Base-by-base conservation (phyloP, 441 rosid species). In the Gossypium gossypioides region DNA sequence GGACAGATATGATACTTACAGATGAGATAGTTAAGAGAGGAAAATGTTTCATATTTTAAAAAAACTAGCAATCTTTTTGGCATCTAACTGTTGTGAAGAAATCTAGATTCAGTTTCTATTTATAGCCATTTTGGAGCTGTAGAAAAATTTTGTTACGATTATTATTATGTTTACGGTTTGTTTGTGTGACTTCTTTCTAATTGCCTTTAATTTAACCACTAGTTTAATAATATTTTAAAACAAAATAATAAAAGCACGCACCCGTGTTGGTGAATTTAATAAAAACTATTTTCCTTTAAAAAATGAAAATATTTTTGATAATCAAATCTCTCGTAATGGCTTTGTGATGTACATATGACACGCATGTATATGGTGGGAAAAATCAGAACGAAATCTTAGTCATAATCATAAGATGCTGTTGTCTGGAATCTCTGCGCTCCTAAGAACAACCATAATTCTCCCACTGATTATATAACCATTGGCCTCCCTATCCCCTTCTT, bases 381-480 rank as follows among this genome's bases (percentile, higher is more conserved):
- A 34, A 34, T 6, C 40, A 34, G 2, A 6, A 34, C 40, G 8
- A 34, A 6, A 34, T 34, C 8, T 6, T 34, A 10, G 50, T 46
- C 51, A 13, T 90, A 81, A 93, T 89, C 81, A 93, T 27, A 89
- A 77, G 73, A 85, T 82, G 74, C 74, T 84, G 73, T 82, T 74
- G 55, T 89, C 83, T 2, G 82, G 85, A 61, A 93, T 91, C 24
- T 81, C 77, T 6, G 96, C 94, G 24, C 78, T 77, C 6, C 80
- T 76, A 51, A 88, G 84, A 73, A 93, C 74, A 46, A 91, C 94
- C 55, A 86, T 81, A 29, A 91, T 84, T 72, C 97, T 93, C 1
- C 76, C 84, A 65, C 86, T 82, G 73, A 91, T 88, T 52, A 89
- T 75, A 74, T 86, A 91, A 25, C 98, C 98, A 40, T 75, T 62